Conservation (phyloP, 1,139 yeast genomes). For the Pichia sp. region DNA sequence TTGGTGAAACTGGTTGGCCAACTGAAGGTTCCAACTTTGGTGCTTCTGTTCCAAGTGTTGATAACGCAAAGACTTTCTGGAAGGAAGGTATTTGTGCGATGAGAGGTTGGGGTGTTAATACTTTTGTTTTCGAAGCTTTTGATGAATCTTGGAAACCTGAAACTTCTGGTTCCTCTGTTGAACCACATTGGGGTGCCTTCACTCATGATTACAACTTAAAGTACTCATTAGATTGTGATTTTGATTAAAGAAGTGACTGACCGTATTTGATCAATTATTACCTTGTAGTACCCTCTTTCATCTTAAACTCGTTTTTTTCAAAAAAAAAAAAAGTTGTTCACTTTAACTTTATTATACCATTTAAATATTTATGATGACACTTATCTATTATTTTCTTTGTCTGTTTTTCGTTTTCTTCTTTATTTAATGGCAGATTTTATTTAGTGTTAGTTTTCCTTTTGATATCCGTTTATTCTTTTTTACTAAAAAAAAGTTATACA, state of each 20-base stretch:
- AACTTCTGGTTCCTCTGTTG: constrained; percentile 79
- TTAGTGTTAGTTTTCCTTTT: neutral
- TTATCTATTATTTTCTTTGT: neutral
- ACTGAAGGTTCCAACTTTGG: constrained; percentile 75
- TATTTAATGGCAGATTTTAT: neutral
- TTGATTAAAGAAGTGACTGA: too few species aligned
- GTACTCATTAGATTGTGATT: constrained; percentile 46
- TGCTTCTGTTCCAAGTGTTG: constrained; percentile 55
- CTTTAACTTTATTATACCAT: too few species aligned
- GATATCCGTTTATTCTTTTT: neutral
- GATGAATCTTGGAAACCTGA: constrained; percentile 96
- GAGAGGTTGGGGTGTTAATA: constrained; percentile 93
- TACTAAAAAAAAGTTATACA: too few species aligned
- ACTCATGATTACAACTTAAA: constrained; percentile 50
- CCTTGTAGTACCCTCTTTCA: too few species aligned
- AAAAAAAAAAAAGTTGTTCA: too few species aligned
- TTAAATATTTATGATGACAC: too few species aligned
- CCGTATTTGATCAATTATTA: too few species aligned
- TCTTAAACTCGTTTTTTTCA: too few species aligned
- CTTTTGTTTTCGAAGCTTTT: constrained; percentile 86
- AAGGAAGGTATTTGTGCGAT: constrained; percentile 83
- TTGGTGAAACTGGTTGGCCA: constrained; percentile 99
- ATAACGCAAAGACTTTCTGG: constrained; percentile 77
- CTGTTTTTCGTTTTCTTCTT: neutral
- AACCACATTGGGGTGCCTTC: constrained; percentile 91